Percentiles rank a stretch among this genome's conserved stretches.
phyloP scores from a whole-genome alignment of 2,329 filamentous ascomycete species.

The Waltergamsia citrina region DNA sequence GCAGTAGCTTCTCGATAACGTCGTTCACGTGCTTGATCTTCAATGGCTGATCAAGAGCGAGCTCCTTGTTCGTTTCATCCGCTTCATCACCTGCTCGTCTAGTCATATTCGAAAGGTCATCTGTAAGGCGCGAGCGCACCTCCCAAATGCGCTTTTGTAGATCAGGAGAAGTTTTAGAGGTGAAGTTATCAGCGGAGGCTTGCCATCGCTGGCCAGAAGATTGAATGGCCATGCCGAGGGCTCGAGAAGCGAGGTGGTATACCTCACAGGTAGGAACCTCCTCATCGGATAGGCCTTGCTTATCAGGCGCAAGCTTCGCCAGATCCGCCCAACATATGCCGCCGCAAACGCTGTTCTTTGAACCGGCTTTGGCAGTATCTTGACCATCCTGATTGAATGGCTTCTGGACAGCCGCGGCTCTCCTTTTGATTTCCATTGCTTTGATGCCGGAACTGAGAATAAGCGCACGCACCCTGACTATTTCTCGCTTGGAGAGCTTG shows the following conservation, averaged over 20 bases:
- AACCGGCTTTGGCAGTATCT: slow-evolving; percentile 10
- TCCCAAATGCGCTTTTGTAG: slow-evolving; percentile 38
- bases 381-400: slow-evolving; percentile 17
- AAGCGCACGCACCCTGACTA: slow-evolving; percentile 68
- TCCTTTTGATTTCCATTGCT: slow-evolving; percentile 67
- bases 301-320: slow-evolving; percentile 26
- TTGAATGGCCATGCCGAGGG: slow-evolving; percentile 37
- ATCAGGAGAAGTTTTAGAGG: slow-evolving; percentile 42
- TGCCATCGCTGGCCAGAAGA: slow-evolving; percentile 45
- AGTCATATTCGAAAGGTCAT: slow-evolving; percentile 51
- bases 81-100: slow-evolving; percentile 66
- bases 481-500: slow-evolving; percentile 55
- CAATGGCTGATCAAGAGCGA: slow-evolving; percentile 68
- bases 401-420: slow-evolving; percentile 41
- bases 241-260: slow-evolving; percentile 43
- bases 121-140: slow-evolving; percentile 35
- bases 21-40: slow-evolving; percentile 75
- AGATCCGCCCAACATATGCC: slow-evolving; percentile 31
- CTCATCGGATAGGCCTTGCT: slow-evolving; percentile 18
- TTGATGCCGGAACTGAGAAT: slow-evolving; percentile 83
- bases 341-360: slow-evolving; percentile 10
- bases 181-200: slow-evolving; percentile 49
- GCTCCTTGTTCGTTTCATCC: slow-evolving; percentile 66
- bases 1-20: slow-evolving; percentile 65
- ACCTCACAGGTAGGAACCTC: slow-evolving; percentile 30